phyloP scores from a whole-genome alignment of 805 yeast genomes.

The Saccharomycopsis microspora region DNA sequence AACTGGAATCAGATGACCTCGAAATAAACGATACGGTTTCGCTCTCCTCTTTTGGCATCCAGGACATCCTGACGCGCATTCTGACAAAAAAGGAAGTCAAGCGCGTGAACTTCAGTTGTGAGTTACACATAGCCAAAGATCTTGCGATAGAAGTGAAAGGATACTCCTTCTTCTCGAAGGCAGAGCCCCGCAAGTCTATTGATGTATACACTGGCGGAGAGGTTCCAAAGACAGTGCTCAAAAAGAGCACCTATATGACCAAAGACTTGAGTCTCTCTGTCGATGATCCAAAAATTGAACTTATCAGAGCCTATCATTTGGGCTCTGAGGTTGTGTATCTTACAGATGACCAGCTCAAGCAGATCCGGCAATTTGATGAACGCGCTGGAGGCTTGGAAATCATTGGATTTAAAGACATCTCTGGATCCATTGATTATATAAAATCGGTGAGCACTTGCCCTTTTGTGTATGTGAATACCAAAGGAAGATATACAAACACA shows the following conservation, averaged over 20 bases:
- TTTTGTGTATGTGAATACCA: constrained; percentile 57
- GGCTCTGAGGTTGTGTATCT: constrained; percentile 36
- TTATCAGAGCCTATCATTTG: constrained; percentile 29
- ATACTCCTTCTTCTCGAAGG: constrained; percentile 47
- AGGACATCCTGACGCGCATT: constrained; percentile 36
- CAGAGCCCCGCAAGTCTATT: constrained; percentile 36
- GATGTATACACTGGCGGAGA: constrained; percentile 46
- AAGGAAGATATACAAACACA: constrained; percentile 49
- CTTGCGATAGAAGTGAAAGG: constrained; percentile 63
- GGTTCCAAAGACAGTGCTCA: constrained; percentile 38
- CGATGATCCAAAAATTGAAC: constrained; percentile 25
- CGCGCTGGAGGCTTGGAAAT: constrained; percentile 36
- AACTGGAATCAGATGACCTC: constrained; percentile 29
- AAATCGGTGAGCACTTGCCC: constrained; percentile 43
- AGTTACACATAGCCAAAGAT: constrained; percentile 42
- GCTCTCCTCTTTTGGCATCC: constrained; percentile 27
- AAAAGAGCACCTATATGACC: constrained; percentile 27
- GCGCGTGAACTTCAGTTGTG: constrained; percentile 51
- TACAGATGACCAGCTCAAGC: constrained; percentile 26
- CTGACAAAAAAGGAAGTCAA: constrained; percentile 48
- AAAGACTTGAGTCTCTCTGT: constrained; percentile 31
- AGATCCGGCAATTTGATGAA: constrained; percentile 24
- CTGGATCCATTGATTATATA: constrained; percentile 32
- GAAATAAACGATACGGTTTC: not conserved
- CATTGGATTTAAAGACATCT: constrained; percentile 50